Conservation (phyloP, 176 grass and related monocot genomes). For the Cocos nucifera region DNA sequence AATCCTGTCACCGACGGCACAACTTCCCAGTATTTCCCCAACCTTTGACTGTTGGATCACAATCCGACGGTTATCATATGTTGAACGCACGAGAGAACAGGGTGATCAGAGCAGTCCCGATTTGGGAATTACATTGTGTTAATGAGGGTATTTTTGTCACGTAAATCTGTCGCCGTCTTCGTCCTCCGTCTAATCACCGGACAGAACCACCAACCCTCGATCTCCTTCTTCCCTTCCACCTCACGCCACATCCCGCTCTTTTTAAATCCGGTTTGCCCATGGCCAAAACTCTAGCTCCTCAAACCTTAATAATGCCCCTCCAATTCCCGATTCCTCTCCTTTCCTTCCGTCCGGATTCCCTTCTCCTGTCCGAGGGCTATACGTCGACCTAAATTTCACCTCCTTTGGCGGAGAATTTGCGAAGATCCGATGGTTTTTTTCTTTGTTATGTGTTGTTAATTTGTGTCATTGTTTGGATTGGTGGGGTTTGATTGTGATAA, state of each 20-base stretch:
- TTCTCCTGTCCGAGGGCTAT: not conserved
- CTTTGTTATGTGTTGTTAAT: not conserved
- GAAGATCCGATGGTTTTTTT: not conserved
- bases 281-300: conserved; percentile 26
- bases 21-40: too few relatives aligned
- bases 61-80: too few relatives aligned
- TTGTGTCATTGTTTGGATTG: not conserved
- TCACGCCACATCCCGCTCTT: conserved; percentile 4
- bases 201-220: too few relatives aligned
- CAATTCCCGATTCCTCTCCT: not conserved
- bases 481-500: not conserved
- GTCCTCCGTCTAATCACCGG: too few relatives aligned
- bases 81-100: too few relatives aligned
- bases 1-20: too few relatives aligned
- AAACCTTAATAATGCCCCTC: not conserved
- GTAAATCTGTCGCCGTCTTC: too few relatives aligned
- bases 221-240: not conserved
- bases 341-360: not conserved
- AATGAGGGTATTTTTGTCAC: too few relatives aligned
- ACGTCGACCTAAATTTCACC: conserved; percentile 11
- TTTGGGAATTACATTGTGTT: too few relatives aligned
- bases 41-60: too few relatives aligned
- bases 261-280: conserved; percentile 25
- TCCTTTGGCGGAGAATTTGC: conserved; percentile 15
- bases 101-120: too few relatives aligned